phyloP scores from a whole-genome alignment of 805 yeast species.

The Dipodascus albidus region DNA sequence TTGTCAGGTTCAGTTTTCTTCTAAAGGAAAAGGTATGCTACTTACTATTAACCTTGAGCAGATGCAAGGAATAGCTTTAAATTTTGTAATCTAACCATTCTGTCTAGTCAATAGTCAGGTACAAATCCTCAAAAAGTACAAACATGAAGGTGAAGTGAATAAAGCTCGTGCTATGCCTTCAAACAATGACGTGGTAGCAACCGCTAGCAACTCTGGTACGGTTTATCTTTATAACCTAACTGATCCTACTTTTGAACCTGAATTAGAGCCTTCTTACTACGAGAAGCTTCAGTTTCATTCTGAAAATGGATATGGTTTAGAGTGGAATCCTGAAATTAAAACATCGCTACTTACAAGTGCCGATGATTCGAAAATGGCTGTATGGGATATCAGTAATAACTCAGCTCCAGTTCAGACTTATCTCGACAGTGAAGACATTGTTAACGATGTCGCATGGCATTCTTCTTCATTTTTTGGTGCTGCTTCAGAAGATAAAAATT shows the following conservation, averaged over 20 bases:
- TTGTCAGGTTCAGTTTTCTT: conserved; percentile 10
- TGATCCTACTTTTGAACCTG: conserved; percentile 5
- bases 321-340: conserved; percentile 41
- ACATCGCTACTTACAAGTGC: conserved; percentile 50
- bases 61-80: conserved; percentile 4
- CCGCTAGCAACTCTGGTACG: conserved; percentile 36
- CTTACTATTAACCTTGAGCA: conserved; percentile 3
- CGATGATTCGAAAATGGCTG: conserved; percentile 53
- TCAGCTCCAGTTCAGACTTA: conserved; percentile 2
- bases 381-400: conserved; percentile 48
- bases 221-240: conserved; percentile 21
- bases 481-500: conserved; percentile 53
- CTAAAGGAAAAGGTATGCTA: conserved; percentile 5
- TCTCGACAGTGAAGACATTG: conserved; percentile 12
- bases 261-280: background rate
- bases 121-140: conserved; percentile 37
- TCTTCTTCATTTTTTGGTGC: conserved; percentile 46
- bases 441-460: conserved; percentile 61
- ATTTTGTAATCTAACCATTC: background rate
- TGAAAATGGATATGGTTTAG: conserved; percentile 58
- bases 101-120: conserved; percentile 19
- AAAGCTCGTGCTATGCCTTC: conserved; percentile 43
- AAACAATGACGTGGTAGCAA: conserved; percentile 36
- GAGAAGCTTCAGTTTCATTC: conserved; percentile 31
- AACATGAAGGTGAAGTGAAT: conserved; percentile 58